Evolutionary conservation across 2,329 filamentous ascomycete species (phyloP).

Genomic region (Cordyceps cicadae): DNA sequence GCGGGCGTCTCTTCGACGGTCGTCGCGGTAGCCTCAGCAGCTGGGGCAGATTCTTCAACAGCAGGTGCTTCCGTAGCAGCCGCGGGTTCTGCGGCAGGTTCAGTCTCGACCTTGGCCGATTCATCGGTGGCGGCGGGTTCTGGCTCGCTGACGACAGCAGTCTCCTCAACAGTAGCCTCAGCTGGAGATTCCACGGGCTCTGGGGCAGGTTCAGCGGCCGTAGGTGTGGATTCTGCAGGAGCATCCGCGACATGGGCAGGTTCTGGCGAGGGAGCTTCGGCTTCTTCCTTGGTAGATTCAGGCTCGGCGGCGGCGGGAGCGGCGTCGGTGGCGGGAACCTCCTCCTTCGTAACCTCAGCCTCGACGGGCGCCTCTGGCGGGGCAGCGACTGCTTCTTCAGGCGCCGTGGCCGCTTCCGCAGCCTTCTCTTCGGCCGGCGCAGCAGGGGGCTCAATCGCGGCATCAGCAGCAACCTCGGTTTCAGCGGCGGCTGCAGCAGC

Average conservation of each 20-base stretch:
- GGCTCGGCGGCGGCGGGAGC: conserved; percentile 5
- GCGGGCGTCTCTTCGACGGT: neutral
- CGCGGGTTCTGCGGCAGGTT: neutral
- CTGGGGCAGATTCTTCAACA: neutral
- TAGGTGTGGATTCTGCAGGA: conserved; percentile 13
- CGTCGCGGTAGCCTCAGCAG: neutral
- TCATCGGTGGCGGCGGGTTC: neutral
- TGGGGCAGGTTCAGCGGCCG: neutral
- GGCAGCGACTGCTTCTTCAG: neutral
- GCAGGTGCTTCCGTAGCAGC: neutral
- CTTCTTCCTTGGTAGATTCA: conserved; percentile 2
- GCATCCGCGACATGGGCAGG: neutral
- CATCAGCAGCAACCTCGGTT: neutral
- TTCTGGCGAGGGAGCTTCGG: neutral
- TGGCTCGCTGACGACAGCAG: conserved; percentile 16
- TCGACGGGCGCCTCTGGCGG: conserved; percentile 5
- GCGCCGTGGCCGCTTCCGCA: neutral
- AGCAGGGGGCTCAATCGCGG: neutral
- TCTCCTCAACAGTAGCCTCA: neutral
- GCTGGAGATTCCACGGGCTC: neutral
- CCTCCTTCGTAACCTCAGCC: conserved; percentile 4
- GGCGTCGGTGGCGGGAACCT: conserved; percentile 13
- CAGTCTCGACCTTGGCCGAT: neutral
- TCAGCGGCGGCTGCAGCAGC: neutral
- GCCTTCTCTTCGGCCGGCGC: neutral